phyloP scores from a whole-genome alignment of 768 basidiomycete species.

The Trametes cingulata region DNA sequence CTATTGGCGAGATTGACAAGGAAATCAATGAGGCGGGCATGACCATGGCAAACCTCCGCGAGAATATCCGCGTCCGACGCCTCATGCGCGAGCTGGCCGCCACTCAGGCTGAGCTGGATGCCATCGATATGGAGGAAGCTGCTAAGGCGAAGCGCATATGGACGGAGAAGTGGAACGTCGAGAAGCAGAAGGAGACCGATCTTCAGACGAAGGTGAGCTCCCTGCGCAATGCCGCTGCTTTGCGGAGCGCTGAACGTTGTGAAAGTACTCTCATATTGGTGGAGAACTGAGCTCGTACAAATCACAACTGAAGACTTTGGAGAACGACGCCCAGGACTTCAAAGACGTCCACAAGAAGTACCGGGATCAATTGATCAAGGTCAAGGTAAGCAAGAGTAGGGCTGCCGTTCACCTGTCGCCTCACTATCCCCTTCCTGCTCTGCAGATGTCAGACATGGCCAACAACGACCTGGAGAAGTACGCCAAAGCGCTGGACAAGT shows the following conservation, averaged over 20 bases:
- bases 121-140: conserved; percentile 82
- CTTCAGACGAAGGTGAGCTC: conserved; percentile 64
- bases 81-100: conserved; percentile 64
- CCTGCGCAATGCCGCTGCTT: too few species aligned
- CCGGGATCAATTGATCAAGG: conserved; percentile 88
- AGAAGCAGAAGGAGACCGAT: conserved; percentile 71
- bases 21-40: conserved; percentile 79
- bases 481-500: conserved; percentile 96
- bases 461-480: conserved; percentile 98
- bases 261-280: conserved; percentile 74
- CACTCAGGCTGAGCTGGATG: conserved; percentile 70
- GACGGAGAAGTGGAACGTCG: conserved; percentile 72
- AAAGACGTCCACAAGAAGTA: conserved; percentile 85
- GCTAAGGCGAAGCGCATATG: conserved; percentile 84
- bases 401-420: neutral
- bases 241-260: neutral
- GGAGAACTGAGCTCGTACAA: conserved; percentile 81
- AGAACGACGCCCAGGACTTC: conserved; percentile 80
- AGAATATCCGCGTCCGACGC: conserved; percentile 80
- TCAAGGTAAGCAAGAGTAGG: conserved; percentile 63
- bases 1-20: conserved; percentile 63
- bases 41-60: conserved; percentile 67
- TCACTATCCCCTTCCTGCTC: neutral
- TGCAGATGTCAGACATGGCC: conserved; percentile 95
- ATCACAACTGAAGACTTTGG: conserved; percentile 62